Base-by-base conservation (phyloP, 495 filamentous ascomycete genomes). In the Apodospora peruviana region DNA sequence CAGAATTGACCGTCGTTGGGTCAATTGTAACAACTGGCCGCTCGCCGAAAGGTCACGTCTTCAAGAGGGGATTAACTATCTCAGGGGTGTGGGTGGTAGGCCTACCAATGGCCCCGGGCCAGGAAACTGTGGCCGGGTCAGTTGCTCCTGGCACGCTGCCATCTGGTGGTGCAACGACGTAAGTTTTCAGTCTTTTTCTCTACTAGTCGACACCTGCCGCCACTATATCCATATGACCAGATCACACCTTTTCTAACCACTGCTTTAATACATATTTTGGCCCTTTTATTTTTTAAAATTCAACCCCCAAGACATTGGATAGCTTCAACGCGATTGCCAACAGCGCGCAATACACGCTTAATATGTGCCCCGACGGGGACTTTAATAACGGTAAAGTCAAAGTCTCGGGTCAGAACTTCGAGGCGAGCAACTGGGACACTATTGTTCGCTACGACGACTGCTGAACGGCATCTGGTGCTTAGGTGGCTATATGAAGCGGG, bases 91-190 rank as follows among this genome's bases (percentile, higher is more conserved):
- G 5, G 27, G 35, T 4, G 57, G 61, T 3, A 18, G 9, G 9
- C 57, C 55, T 12, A 20, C 21, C 16, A 56, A 56, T 25, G 55
- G 22, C 1, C 39, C 58, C 5, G 62, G 62, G 2, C 58, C 61
- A 0, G 25, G 51, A 10, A 50, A 50, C 29, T 64, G 62, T 24
- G 52, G 51, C 1, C 55, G 61, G 0, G 46, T 66, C 9, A 52
- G 45, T 20, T 66, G 62, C 36, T 46, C 40, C 0, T 59, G 55
- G 22, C 29, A 51, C 22, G 41, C 47, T 9, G 60, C 47, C 4
- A 64, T 66, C 12, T 61, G 23, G 16, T 66, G 61, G 55, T 66
- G 62, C 37, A 66, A 66, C 19, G 61, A 64, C 23, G 46, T 48
- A 47, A 9, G 17, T 39, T 2, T 22, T 42, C 8, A 2, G 25